These are phyloP conservation scores for Pisolithus thermaeus DNA, from an alignment of 1,284 basidiomycete species.

Conservation along the genomic window DNA sequence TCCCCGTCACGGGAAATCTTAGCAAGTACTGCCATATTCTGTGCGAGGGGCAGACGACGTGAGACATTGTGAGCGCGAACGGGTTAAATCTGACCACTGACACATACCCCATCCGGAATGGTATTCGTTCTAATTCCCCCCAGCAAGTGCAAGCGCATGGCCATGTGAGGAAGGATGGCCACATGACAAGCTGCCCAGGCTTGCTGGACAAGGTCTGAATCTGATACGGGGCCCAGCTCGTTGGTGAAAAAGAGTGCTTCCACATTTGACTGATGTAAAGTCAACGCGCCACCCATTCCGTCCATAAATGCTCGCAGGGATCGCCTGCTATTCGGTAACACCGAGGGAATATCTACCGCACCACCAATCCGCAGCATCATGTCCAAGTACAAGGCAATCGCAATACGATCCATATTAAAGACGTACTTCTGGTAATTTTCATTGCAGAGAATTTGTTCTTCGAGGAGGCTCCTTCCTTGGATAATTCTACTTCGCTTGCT, in stretches of 20 bases:
- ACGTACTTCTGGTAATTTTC: conserved; percentile 27
- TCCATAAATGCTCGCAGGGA: conserved; percentile 33
- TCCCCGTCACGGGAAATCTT: conserved; percentile 34
- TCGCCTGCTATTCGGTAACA: conserved; percentile 18
- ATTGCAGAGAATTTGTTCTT: conserved; percentile 28
- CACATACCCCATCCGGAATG: conserved; percentile 12
- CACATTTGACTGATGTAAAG: conserved; percentile 28
- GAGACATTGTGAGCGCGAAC: background rate
- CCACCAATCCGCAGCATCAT: conserved; percentile 31
- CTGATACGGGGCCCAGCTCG: background rate
- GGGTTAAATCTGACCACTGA: background rate
- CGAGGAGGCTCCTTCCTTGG: conserved; percentile 23
- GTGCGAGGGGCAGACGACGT: background rate
- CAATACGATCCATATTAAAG: conserved; percentile 42
- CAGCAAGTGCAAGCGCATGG: conserved; percentile 11
- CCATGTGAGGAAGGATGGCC: conserved; percentile 15
- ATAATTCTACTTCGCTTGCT: background rate
- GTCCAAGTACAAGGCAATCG: conserved; percentile 37
- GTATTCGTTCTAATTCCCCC: conserved; percentile 17
- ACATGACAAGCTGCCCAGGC: conserved; percentile 34
- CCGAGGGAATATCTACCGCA: conserved; percentile 43
- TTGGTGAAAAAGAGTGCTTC: conserved; percentile 33
- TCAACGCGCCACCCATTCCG: conserved; percentile 33
- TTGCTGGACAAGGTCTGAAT: background rate
- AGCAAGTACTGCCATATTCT: conserved; percentile 33